Percentiles rank a stretch among this genome's conserved stretches.
Conservation (phyloP, 352 stramenopile genomes). For the Pythium rhizo-oryzae region DNA sequence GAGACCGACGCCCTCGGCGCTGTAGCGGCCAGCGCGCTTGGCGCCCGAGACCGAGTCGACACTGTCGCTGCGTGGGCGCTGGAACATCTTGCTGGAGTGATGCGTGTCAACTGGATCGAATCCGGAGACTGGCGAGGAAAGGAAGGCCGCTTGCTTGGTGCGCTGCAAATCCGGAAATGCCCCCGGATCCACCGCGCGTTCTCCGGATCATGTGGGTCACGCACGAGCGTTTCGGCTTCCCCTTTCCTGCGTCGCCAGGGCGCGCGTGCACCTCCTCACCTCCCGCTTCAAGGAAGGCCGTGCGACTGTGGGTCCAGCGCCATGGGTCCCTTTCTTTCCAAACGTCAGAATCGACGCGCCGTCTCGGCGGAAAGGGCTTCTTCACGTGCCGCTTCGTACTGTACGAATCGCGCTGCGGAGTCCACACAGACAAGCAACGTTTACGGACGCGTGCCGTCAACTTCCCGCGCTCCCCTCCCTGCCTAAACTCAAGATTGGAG, state of each 20-base stretch:
- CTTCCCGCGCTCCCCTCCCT: neutral
- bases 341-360: conserved; percentile 8
- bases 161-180: conserved; percentile 19
- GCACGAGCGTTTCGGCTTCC: neutral
- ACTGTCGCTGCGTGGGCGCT: conserved; percentile 25
- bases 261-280: neutral
- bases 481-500: neutral
- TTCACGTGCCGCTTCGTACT: neutral
- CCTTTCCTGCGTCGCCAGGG: neutral
- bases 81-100: conserved; percentile 10
- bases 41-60: conserved; percentile 18
- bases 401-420: neutral
- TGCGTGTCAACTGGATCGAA: conserved; percentile 14
- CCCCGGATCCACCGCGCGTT: conserved; percentile 2
- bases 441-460: neutral
- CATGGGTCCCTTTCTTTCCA: neutral
- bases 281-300: neutral
- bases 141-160: conserved; percentile 3
- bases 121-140: neutral
- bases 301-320: conserved; percentile 1
- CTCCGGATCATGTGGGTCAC: conserved; percentile 2
- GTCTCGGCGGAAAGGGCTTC: conserved; percentile 3
- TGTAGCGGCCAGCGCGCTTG: conserved; percentile 17
- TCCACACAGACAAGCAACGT: conserved; percentile 4
- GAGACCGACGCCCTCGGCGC: conserved; percentile 21